Evolutionary conservation across 2,329 filamentous ascomycete species (phyloP).

Genomic region (Fusarium azukiicola): DNA sequence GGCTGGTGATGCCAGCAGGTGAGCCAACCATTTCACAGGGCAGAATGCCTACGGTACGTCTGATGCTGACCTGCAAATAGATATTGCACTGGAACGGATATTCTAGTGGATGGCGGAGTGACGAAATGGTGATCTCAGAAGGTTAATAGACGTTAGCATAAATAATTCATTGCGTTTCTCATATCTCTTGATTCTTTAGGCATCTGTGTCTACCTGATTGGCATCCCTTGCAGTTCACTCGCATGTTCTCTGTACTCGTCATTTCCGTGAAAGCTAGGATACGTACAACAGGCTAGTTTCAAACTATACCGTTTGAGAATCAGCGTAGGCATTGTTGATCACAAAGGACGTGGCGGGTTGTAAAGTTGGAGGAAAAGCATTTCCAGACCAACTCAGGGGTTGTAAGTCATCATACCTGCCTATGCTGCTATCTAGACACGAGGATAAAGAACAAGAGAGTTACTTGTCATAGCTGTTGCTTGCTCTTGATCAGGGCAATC

Average conservation of each 20-base stretch:
- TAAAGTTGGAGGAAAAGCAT: not conserved
- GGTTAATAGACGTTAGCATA: not conserved
- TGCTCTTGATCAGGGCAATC: not conserved
- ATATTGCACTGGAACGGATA: slow-evolving; percentile 67
- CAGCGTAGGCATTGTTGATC: too few species aligned
- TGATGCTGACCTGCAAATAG: slow-evolving; percentile 26
- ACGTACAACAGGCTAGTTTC: too few species aligned
- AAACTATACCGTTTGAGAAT: too few species aligned
- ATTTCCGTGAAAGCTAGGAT: too few species aligned
- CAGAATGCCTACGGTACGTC: not conserved
- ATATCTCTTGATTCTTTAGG: not conserved
- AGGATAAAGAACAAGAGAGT: not conserved
- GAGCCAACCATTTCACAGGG: slow-evolving; percentile 42
- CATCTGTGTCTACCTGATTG: not conserved
- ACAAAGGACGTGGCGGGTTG: too few species aligned
- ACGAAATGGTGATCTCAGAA: slow-evolving; percentile 60
- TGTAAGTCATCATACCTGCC: not conserved
- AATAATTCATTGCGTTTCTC: not conserved
- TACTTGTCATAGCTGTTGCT: not conserved
- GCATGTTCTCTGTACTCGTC: not conserved
- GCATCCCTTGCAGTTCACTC: accelerated
- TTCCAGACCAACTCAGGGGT: not conserved
- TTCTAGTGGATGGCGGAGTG: slow-evolving; percentile 69
- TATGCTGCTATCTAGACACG: not conserved
- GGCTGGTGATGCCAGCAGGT: slow-evolving; percentile 70